Percentiles rank a stretch among this genome's conserved stretches.
Conservation (phyloP, 2,329 filamentous ascomycete species). For the Remersonia thermophila region DNA sequence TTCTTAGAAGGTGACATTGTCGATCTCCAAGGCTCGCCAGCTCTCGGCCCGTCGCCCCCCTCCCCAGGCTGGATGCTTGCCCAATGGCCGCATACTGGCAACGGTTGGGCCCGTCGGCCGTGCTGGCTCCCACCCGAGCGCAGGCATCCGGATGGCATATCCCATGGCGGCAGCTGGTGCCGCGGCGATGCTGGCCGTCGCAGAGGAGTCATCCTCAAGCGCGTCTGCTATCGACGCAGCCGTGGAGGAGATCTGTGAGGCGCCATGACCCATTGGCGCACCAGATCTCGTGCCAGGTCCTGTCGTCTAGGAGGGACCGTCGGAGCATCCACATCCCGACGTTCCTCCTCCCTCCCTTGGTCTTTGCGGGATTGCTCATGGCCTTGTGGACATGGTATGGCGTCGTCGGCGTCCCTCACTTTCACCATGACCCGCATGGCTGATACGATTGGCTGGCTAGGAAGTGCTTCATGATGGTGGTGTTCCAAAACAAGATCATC, state of each 20-base stretch:
- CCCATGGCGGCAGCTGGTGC: conserved; percentile 3
- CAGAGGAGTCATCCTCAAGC: conserved; percentile 4
- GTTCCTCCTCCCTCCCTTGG: conserved; percentile 49
- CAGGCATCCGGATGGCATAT: background rate
- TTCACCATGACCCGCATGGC: background rate
- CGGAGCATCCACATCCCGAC: conserved; percentile 25
- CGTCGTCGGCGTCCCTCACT: too few species aligned
- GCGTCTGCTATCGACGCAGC: conserved; percentile 3
- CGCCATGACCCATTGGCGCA: too few species aligned
- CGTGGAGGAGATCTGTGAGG: too few species aligned
- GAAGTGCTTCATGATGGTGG: conserved; percentile 61
- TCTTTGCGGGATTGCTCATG: conserved; percentile 54
- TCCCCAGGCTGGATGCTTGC: too few species aligned
- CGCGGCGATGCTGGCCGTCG: conserved; percentile 2
- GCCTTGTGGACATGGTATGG: conserved; percentile 44
- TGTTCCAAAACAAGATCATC: conserved; percentile 72
- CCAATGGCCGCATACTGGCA: too few species aligned
- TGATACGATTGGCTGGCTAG: background rate
- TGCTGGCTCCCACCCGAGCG: too few species aligned
- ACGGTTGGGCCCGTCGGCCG: too few species aligned
- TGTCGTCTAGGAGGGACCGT: background rate
- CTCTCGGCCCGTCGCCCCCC: too few species aligned
- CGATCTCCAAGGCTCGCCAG: too few species aligned
- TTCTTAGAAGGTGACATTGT: too few species aligned
- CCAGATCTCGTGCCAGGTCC: too few species aligned